phyloP scores from a whole-genome alignment of 352 stramenopile genomes.

The Globisporangium canariense region DNA sequence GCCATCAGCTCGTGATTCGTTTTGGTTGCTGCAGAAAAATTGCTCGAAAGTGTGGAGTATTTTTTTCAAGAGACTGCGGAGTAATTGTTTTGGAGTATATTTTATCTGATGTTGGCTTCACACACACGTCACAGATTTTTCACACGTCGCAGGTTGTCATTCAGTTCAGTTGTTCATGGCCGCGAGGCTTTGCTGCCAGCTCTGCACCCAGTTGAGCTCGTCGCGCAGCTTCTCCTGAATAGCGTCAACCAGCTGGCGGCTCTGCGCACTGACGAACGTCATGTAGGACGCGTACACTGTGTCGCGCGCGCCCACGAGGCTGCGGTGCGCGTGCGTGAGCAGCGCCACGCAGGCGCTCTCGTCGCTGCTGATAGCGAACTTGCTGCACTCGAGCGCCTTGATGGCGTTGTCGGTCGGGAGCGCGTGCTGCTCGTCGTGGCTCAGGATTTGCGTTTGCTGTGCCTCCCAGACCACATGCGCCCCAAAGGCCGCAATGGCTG shows the following conservation, averaged over 20 bases:
- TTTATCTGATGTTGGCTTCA: too few species aligned
- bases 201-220: constrained; percentile 51
- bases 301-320: constrained; percentile 45
- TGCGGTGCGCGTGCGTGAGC: constrained; percentile 59
- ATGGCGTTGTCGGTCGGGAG: constrained; percentile 23
- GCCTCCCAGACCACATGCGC: constrained; percentile 26
- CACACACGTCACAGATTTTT: too few species aligned
- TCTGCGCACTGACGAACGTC: constrained; percentile 22
- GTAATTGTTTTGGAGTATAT: too few species aligned
- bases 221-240: constrained; percentile 49
- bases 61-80: too few species aligned
- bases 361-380: constrained; percentile 17
- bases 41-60: too few species aligned
- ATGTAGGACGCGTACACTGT: constrained; percentile 34
- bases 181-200: constrained; percentile 43
- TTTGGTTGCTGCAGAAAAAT: background rate
- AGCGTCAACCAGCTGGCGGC: constrained; percentile 15
- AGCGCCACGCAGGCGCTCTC: constrained; percentile 40
- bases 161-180: constrained; percentile 19
- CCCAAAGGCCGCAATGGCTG: constrained; percentile 44
- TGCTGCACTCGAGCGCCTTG: constrained; percentile 13
- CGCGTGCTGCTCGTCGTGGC: constrained; percentile 15
- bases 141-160: background rate
- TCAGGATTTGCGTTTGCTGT: constrained; percentile 20
- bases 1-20: background rate